Percentiles rank a stretch among this genome's conserved stretches.
Conservation (phyloP, 805 yeast genomes). For the Saturnispora ahearnii region DNA sequence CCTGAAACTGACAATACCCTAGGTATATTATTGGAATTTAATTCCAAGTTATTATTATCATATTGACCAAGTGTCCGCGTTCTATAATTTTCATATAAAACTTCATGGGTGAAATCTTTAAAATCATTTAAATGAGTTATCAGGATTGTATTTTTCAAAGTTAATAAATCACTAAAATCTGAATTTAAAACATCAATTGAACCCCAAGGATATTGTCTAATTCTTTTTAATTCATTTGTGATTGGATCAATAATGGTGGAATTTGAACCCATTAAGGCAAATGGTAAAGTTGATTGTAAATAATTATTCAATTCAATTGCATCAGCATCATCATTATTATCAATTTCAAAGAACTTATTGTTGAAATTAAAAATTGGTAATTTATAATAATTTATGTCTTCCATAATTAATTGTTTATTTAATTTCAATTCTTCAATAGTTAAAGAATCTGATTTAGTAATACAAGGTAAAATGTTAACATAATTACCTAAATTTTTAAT, state of each 20-base stretch:
- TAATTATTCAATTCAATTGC: conserved; percentile 25
- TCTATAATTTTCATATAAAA: conserved; percentile 80
- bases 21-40: not conserved
- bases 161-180: conserved; percentile 69
- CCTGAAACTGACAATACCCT: conserved; percentile 9
- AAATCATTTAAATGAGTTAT: conserved; percentile 82
- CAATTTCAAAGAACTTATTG: conserved; percentile 38
- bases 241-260: conserved; percentile 28
- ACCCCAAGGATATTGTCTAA: conserved; percentile 64
- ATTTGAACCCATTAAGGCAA: conserved; percentile 58
- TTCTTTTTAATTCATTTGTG: conserved; percentile 33
- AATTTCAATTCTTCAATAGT: conserved; percentile 59
- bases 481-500: conserved; percentile 61
- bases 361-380: conserved; percentile 76
- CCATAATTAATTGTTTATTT: conserved; percentile 66
- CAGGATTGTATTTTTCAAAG: conserved; percentile 68
- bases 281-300: conserved; percentile 46
- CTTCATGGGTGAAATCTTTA: conserved; percentile 82
- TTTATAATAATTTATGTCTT: conserved; percentile 62
- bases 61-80: conserved; percentile 39
- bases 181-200: conserved; percentile 50
- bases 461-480: conserved; percentile 78
- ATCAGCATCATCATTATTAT: conserved; percentile 26
- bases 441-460: conserved; percentile 72
- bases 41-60: not conserved